Evolutionary conservation across 371 early-diverging fungal genomes (phyloP), one percentile per base, ranked within the genome.

Genomic region (Gilbertella persicaria): DNA sequence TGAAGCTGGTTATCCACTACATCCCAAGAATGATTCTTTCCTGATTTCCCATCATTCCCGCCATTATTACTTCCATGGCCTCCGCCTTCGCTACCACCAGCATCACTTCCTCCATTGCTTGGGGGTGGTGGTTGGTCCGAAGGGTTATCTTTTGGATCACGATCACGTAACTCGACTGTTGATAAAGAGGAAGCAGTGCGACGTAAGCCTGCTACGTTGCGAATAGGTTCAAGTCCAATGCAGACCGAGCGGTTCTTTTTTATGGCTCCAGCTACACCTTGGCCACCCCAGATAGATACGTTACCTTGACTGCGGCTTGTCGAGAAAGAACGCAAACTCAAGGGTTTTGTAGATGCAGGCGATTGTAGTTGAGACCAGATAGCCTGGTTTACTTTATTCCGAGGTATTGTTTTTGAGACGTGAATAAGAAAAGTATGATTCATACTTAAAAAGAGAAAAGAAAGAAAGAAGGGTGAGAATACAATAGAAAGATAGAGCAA

Each of bases 1-100:
- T 83, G 81, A 36, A 87, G 61, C 14, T 81, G 79, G 47, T 73
- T 85, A 39, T 88, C 86, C 38, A 78, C 67, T 21, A 78, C 76
- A 19, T 59, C 64, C 60, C 64, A 54, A 12, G 50, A 50, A 21
- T 54, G 44, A 23, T 50, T 53, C 16, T 58, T 64, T 14, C 16
- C 26, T 12, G 58, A 48, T 10, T 55, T 52, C 10, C 58, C 58
- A 20, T 53, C 45, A 9, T 64, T 69, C 16, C 46, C 61, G 4
- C 51, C 45, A 33, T 53, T 60, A 37, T 45, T 43, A 48, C 49
- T 53, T 43, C 62, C 54, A 45, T 65, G 50, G 28, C 62, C 55
- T 17, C 53, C 60, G n/a, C 63, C 57, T 26, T 63, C 52, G 5
- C 64, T 69, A 30, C 67, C 64, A 29, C 38, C 45, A 5, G 52